Evolutionary conservation across 202 grass and related monocot species (phyloP), one percentile per base, ranked within the genome.

Genomic region (Hordeum pubiflorum): DNA sequence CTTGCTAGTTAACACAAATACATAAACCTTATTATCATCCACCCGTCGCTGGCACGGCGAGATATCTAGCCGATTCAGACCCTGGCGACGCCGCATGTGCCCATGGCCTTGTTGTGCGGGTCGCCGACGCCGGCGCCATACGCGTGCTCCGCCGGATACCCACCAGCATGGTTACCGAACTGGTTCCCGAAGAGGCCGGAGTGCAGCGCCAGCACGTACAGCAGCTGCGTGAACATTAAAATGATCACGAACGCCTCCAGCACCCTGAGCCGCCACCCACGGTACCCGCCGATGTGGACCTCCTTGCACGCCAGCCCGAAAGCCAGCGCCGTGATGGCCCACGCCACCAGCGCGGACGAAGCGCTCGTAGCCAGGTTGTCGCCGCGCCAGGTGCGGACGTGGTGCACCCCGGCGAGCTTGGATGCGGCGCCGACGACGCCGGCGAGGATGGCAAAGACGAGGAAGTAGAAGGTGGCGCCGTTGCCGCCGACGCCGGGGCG

Each of bases 291-390:
- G 17, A 88, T 13, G 29, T 79, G 56, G 62, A 95, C 90, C 87
- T 95, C 92, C 85, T 95, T 95, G 89, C 85, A 92, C 2, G 92
- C 89, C 4, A 95, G 12, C 79, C 92, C 92, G 29, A 95, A 92
- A 5, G 92, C 92, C 8, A 94, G 72, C 8, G 82, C 89, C 0
- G 89, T 95, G 71, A 95, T 82, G 29, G 92, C 92, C 92, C 92
- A 95, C 0, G 92, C 79, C 11, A 90, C 31, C 5, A 94, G 64
- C 5, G 87, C 29, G 0, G 81, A 46, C 0, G 87, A 74, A 0
- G 92, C 92, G 43, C 14, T 84, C 4, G 89, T 63, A 41, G 79
- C 84, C 8, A 86, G 79, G 31, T 26, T 90, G 38, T 95, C 89
- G 1, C 78, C 65, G 64, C 92, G 88, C 85, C 87, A 95, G 3